Percentiles rank a stretch among this genome's conserved stretches.
Conservation (phyloP, 139 green algal genomes). For the Chlamydomonas asymmetrica region DNA sequence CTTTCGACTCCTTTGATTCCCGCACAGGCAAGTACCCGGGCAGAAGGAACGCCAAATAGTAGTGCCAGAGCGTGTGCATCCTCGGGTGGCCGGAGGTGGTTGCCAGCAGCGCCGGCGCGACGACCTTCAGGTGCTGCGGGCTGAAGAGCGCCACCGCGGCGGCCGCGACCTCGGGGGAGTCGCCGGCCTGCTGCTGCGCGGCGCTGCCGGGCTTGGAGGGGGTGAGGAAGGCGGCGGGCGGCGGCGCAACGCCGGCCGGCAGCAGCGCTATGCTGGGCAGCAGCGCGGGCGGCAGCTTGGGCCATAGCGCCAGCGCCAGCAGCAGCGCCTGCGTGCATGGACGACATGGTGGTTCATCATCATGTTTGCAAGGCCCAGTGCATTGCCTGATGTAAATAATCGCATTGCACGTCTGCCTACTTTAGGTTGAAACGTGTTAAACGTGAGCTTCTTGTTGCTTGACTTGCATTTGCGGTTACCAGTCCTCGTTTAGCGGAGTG, state of each 20-base stretch:
- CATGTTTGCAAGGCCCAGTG: too few relatives aligned
- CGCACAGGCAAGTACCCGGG: conserved; percentile 48
- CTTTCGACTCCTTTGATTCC: not conserved
- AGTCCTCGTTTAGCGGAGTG: too few relatives aligned
- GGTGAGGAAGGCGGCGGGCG: conserved; percentile 35
- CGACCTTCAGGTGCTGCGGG: conserved; percentile 34
- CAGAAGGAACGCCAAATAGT: conserved; percentile 70
- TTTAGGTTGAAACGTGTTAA: too few relatives aligned
- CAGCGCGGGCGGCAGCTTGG: conserved; percentile 44
- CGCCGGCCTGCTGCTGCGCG: conserved; percentile 19
- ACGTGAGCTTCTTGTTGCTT: too few relatives aligned
- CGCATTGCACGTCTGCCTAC: too few relatives aligned
- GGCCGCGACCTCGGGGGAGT: not conserved
- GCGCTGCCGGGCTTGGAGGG: not conserved
- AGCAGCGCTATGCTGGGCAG: conserved; percentile 47
- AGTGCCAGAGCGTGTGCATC: conserved; percentile 71
- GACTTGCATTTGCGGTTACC: too few relatives aligned
- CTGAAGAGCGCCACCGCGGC: conserved; percentile 55
- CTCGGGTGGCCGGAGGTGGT: conserved; percentile 55
- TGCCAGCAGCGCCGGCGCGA: conserved; percentile 43
- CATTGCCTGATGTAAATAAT: too few relatives aligned
- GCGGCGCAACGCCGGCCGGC: conserved; percentile 32
- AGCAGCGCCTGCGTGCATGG: conserved; percentile 60
- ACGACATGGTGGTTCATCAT: too few relatives aligned
- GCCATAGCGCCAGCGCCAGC: conserved; percentile 73